Conservation (phyloP, 495 filamentous ascomycete genomes). For the Hypoxylon rickii region DNA sequence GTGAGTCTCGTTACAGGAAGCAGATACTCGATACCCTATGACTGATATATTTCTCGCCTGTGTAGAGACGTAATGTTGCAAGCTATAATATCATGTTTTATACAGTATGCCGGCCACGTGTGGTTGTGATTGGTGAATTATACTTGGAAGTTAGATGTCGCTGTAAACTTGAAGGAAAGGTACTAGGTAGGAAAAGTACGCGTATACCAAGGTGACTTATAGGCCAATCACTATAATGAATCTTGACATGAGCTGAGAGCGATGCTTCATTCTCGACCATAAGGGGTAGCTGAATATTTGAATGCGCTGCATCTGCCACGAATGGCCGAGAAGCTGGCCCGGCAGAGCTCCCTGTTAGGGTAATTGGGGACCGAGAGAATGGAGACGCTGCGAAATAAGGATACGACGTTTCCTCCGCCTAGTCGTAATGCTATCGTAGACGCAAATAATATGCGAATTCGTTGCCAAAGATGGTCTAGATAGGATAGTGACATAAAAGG, state of each 20-base stretch:
- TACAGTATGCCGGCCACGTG: too few relatives aligned
- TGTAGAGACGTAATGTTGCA: too few relatives aligned
- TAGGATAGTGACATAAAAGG: slow-evolving; percentile 13
- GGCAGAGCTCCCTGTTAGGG: slow-evolving; percentile 26
- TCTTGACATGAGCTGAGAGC: slow-evolving; percentile 15
- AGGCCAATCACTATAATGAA: slow-evolving; percentile 16
- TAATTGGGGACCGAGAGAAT: slow-evolving; percentile 25
- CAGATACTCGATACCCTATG: too few relatives aligned
- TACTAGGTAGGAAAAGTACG: too few relatives aligned
- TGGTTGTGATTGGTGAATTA: slow-evolving; percentile 10
- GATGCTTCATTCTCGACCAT: slow-evolving; percentile 1
- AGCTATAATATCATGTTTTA: too few relatives aligned
- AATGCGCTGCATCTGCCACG: slow-evolving; percentile 25
- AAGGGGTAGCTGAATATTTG: slow-evolving; percentile 14
- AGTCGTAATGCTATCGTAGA: slow-evolving; percentile 7
- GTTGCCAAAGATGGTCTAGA: slow-evolving; percentile 5
- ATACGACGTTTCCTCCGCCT: slow-evolving; percentile 14
- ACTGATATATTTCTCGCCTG: too few relatives aligned
- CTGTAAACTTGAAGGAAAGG: too few relatives aligned
- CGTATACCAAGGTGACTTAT: background rate
- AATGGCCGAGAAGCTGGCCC: slow-evolving; percentile 8
- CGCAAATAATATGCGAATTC: background rate
- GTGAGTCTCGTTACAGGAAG: too few relatives aligned
- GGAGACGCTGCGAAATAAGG: slow-evolving; percentile 20
- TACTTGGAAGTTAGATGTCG: background rate